A percentile compares a stretch with the other conserved stretches of the same genome.
Conservation (phyloP, 768 basidiomycete species). For the Boletus tomentosulus region DNA sequence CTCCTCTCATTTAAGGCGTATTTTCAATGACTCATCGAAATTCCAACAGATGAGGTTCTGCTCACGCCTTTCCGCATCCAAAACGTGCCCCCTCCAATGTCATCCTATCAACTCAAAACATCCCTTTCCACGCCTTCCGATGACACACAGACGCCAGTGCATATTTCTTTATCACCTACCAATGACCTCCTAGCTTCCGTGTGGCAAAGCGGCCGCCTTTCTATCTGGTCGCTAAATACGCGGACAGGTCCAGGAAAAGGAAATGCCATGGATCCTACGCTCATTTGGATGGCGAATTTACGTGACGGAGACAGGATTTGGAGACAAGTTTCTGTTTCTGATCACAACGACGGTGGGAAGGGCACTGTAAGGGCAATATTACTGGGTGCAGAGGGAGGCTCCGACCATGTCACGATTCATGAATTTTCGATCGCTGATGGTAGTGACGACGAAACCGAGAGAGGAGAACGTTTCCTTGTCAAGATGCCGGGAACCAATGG, state of each 20-base stretch:
- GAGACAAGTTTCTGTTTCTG: slow-evolving; percentile 30
- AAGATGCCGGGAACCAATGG: slow-evolving; percentile 41
- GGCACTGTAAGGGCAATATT: slow-evolving; percentile 26
- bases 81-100: slow-evolving; percentile 99
- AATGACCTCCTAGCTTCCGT: slow-evolving; percentile 61
- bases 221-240: slow-evolving; percentile 68
- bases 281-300: slow-evolving; percentile 32
- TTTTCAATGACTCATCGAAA: neutral
- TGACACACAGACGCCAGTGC: slow-evolving; percentile 44
- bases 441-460: neutral
- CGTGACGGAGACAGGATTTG: slow-evolving; percentile 13
- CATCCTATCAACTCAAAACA: slow-evolving; percentile 48
- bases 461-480: slow-evolving; percentile 6
- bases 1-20: slow-evolving; percentile 3
- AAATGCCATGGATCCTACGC: slow-evolving; percentile 55
- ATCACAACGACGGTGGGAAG: neutral
- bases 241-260: slow-evolving; percentile 53
- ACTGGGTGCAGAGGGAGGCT: slow-evolving; percentile 37
- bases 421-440: slow-evolving; percentile 11
- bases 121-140: slow-evolving; percentile 4
- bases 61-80: slow-evolving; percentile 92
- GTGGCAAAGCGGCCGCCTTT: slow-evolving; percentile 64
- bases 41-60: slow-evolving; percentile 56
- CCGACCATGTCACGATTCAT: slow-evolving; percentile 33
- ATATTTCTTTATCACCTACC: slow-evolving; percentile 57